phyloP scores from a whole-genome alignment of 2,329 filamentous ascomycete species.

The Sclerotinia minor region DNA sequence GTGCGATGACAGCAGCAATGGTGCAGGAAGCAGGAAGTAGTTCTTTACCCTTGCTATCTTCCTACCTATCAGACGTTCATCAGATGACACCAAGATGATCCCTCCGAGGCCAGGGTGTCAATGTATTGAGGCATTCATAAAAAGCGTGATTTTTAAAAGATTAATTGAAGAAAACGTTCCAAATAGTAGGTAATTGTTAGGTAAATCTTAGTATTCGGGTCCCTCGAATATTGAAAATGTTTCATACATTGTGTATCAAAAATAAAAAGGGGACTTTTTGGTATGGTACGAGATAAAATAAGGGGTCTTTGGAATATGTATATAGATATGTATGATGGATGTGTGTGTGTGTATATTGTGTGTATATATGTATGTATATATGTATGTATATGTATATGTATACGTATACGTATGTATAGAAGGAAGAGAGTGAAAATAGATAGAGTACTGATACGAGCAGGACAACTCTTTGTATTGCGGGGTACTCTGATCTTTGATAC shows the following conservation, averaged over 20 bases:
- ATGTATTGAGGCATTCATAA: neutral
- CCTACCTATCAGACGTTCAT: slow-evolving; percentile 21
- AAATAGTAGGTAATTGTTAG: too few relatives aligned
- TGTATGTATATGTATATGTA: neutral
- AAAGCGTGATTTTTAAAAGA: neutral
- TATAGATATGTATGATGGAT: neutral
- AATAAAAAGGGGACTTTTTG: neutral
- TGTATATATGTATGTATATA: too few relatives aligned
- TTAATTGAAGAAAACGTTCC: neutral
- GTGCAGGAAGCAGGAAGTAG: slow-evolving; percentile 15
- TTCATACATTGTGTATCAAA: neutral
- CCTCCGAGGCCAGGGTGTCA: slow-evolving; percentile 10
- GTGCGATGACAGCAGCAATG: slow-evolving; percentile 19
- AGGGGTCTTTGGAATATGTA: neutral
- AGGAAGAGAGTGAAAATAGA: neutral
- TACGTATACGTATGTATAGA: neutral
- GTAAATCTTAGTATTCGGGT: slow-evolving; percentile 18
- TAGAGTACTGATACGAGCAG: neutral
- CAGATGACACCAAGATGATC: slow-evolving; percentile 19
- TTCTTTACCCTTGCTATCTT: slow-evolving; percentile 15
- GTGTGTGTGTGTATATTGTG: neutral
- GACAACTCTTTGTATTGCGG: neutral
- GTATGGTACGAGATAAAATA: neutral
- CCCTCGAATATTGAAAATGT: neutral
- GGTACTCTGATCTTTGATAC: neutral